Evolutionary conservation across 1,139 yeast species (phyloP), one percentile per base, ranked within the genome.

Genomic region (Suhomyces wounanorum): DNA sequence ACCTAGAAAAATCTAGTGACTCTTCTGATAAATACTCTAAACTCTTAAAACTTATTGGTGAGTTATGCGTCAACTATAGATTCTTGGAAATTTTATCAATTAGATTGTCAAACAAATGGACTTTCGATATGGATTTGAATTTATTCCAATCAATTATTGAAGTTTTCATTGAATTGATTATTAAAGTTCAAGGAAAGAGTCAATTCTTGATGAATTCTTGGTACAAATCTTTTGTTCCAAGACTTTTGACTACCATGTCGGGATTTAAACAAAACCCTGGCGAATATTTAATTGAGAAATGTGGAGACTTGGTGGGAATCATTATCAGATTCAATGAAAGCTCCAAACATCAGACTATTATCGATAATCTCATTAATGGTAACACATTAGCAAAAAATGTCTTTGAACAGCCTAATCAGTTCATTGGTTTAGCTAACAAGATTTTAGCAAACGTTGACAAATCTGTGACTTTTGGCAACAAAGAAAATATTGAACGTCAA

Each of bases 381-480:
- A 76, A 79, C 16, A 39, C 54, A 50, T 21, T 50, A 6, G 36
- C 49, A 13, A 44, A 48, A 14, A 40, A 47, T 36, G 47, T 81
- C 3, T 51, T 73, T 7, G 60, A 62, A 1, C 43, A 50, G 0
- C 78, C 83, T 1, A 61, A 69, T n/a, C 68, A 70, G n/a, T 61
- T 77, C 30, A 68, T 82, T 21, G 68, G 79, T 6, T 59, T 85
- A 1, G 81, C 81, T 56, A 73, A 72, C 41, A 81, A 80, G 55
- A 59, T 83, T 1, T 55, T 85, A 30, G 75, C 86, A 2, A 80
- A 78, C 21, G 61, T 84, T 26, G 87, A 83, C 57, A 77, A 69
- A 54, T 45, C 60, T 3, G 54, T 59, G 17, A 31, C 42, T 13
- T 35, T 59, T 47, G 30, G 46, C 13, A 40, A 54, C 44, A 10